Percentiles rank a stretch among this genome's conserved stretches.
phyloP scores from a whole-genome alignment of 306 rosid species.

The Malus sieversii region DNA sequence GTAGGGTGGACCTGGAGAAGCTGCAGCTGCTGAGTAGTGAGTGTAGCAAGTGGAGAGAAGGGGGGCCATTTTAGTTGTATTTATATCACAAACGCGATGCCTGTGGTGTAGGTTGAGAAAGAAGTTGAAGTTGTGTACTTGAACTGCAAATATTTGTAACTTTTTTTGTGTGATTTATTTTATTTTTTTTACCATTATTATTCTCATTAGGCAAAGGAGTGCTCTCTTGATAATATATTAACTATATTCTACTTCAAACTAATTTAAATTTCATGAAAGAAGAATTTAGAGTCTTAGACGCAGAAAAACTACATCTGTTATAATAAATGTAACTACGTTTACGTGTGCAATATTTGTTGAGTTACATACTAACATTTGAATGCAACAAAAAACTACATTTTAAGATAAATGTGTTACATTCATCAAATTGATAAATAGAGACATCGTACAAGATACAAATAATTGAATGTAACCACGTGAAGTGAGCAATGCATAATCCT shows the following conservation, averaged over 20 bases:
- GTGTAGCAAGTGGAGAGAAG: not conserved
- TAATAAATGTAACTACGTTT: not conserved
- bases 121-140: not conserved
- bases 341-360: no score
- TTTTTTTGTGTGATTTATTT: no score
- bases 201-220: not conserved
- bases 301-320: rapidly evolving
- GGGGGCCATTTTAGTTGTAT: not conserved
- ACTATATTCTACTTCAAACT: no score
- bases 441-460: no score
- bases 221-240: not conserved
- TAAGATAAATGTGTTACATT: no score
- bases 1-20: not conserved
- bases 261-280: no score
- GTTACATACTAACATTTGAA: not conserved
- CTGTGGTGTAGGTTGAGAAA: not conserved
- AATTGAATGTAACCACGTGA: rapidly evolving
- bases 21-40: not conserved
- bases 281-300: no score
- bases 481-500: not conserved
- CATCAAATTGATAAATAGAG: no score
- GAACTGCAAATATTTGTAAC: not conserved
- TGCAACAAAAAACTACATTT: not conserved
- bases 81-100: not conserved
- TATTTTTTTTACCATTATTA: no score